Evolutionary conservation across 352 stramenopile species (phyloP).

Genomic region (Globisporangium heterothallicum): DNA sequence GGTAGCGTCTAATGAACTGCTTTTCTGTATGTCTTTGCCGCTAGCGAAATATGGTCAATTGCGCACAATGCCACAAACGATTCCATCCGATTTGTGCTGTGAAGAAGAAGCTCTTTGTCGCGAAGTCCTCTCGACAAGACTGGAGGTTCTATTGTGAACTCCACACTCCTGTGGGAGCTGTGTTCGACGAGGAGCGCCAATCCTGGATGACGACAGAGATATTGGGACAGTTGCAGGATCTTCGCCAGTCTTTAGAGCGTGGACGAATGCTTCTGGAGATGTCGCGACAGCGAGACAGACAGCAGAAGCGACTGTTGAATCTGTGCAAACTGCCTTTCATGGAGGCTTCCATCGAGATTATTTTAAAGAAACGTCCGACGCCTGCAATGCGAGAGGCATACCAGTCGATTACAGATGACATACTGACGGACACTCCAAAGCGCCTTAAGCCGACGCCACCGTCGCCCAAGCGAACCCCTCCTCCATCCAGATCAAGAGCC

Average conservation of each 20-base stretch:
- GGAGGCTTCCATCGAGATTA: slow-evolving; percentile 60
- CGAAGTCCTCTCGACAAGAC: slow-evolving; percentile 49
- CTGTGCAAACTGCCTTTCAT: slow-evolving; percentile 54
- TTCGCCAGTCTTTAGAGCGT: slow-evolving; percentile 72
- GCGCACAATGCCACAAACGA: slow-evolving; percentile 46
- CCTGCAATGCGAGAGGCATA: slow-evolving; percentile 71
- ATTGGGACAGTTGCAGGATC: slow-evolving; percentile 62
- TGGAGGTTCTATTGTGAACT: slow-evolving; percentile 76
- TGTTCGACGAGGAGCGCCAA: slow-evolving; percentile 65
- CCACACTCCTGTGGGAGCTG: slow-evolving; percentile 58
- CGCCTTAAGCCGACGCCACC: slow-evolving; percentile 16
- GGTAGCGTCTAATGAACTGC: not conserved
- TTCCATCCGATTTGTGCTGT: slow-evolving; percentile 76
- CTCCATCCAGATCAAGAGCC: not conserved
- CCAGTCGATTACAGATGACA: slow-evolving; percentile 47
- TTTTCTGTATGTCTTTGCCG: slow-evolving; percentile 9
- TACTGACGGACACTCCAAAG: slow-evolving; percentile 42
- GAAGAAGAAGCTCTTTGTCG: slow-evolving; percentile 57
- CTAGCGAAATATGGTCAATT: slow-evolving; percentile 48
- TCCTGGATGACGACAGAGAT: slow-evolving; percentile 79
- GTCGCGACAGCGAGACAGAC: slow-evolving; percentile 77
- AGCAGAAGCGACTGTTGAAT: slow-evolving; percentile 74
- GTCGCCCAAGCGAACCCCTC: slow-evolving; percentile 11
- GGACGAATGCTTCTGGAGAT: slow-evolving; percentile 84
- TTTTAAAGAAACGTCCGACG: slow-evolving; percentile 72